Evolutionary conservation across 1,284 basidiomycete genomes (phyloP).

Genomic region (Sparassis latifolia): DNA sequence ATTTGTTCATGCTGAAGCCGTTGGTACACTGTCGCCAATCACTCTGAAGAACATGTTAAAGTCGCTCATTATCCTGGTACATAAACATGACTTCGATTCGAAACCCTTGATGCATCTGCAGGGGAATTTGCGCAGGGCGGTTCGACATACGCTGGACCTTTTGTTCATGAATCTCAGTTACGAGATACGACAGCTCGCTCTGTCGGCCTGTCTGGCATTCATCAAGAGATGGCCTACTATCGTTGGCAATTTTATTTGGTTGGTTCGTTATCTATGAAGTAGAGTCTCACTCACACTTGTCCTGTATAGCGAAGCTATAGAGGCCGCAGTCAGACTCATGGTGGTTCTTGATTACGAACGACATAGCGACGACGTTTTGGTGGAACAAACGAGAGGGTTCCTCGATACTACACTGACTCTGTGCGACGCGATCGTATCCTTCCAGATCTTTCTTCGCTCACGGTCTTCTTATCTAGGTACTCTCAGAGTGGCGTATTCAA

Average conservation of each 20-base stretch:
- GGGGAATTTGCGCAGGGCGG: conserved; percentile 41
- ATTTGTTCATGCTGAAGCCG: conserved; percentile 37
- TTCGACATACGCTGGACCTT: conserved; percentile 44
- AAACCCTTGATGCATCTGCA: conserved; percentile 46
- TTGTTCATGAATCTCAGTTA: conserved; percentile 46
- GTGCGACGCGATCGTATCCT: conserved; percentile 26
- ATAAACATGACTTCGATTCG: conserved; percentile 64
- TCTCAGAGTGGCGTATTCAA: conserved; percentile 51
- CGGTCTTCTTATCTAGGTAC: background rate
- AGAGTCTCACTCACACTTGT: conserved; percentile 1
- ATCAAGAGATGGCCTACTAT: conserved; percentile 51
- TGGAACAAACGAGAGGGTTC: conserved; percentile 48
- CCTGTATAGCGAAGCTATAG: conserved; percentile 36
- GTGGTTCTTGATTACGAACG: conserved; percentile 37
- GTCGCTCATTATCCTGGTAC: conserved; percentile 53
- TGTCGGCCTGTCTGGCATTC: conserved; percentile 55
- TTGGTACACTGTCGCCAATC: conserved; percentile 41
- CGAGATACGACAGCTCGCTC: conserved; percentile 55
- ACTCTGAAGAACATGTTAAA: conserved; percentile 55
- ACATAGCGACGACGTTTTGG: conserved; percentile 46
- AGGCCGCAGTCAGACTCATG: conserved; percentile 42
- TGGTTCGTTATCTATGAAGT: conserved; percentile 18
- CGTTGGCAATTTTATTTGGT: conserved; percentile 49
- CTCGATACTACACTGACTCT: conserved; percentile 44
- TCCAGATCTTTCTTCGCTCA: background rate